These are phyloP conservation scores for Beauveria rudraprayagi DNA, from an alignment of 2,329 filamentous ascomycete species.

Conservation along the genomic window DNA sequence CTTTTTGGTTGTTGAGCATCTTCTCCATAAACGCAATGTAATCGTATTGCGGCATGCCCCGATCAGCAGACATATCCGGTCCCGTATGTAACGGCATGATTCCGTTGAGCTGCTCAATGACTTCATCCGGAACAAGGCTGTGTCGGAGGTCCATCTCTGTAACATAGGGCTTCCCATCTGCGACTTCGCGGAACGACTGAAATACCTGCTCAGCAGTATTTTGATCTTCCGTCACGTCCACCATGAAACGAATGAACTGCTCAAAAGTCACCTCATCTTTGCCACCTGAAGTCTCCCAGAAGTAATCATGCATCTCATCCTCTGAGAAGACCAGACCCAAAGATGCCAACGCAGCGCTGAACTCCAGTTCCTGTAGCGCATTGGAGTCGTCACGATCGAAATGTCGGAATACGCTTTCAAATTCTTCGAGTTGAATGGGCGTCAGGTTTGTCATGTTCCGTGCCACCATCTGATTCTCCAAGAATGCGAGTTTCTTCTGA, in stretches of 20 bases:
- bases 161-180: constrained; percentile 97
- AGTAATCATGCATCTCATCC: constrained; percentile 96
- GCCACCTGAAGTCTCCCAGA: constrained; percentile 74
- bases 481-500: constrained; percentile 90
- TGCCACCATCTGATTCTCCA: constrained; percentile 97
- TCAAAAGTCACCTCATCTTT: constrained; percentile 85
- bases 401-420: constrained; percentile 95
- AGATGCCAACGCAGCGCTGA: constrained; percentile 90
- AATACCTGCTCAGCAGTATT: constrained; percentile 98
- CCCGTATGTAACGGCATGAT: constrained; percentile 81
- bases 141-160: constrained; percentile 96
- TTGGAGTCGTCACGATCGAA: constrained; percentile 94
- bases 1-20: constrained; percentile 47
- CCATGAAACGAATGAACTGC: constrained; percentile 99
- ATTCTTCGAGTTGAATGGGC: constrained; percentile 95
- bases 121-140: constrained; percentile 89
- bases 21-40: constrained; percentile 97
- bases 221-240: constrained; percentile 96
- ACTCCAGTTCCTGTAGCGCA: constrained; percentile 84
- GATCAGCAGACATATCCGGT: constrained; percentile 77
- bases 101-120: constrained; percentile 84
- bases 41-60: constrained; percentile 81
- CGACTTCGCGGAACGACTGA: constrained; percentile 94
- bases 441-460: constrained; percentile 98
- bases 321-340: constrained; percentile 94